Evolutionary conservation across 2,329 filamentous ascomycete species (phyloP), one percentile per base, ranked within the genome.

Genomic region (Colletotrichum sp.): DNA sequence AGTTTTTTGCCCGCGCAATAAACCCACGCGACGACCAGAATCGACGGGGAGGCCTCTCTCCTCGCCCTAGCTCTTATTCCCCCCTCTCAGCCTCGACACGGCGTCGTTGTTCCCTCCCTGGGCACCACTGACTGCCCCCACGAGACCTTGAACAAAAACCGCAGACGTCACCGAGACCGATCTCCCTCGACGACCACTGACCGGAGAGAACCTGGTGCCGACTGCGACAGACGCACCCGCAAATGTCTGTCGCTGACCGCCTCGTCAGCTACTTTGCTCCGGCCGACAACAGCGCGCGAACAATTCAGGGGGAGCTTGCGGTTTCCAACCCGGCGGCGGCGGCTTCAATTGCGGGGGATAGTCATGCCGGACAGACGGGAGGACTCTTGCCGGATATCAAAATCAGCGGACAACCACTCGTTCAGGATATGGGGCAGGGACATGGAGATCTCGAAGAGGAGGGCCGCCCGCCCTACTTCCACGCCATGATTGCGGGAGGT

Each of bases 401-500:
- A 75, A 76, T 72, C 71, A 76, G 71, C 55, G 72, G 66, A 68
- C 65, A 74, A 21, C 36, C 68, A 8, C 21, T 76, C 30, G 55
- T 61, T 43, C 60, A 72, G 71, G 76, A 71, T 30, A 78, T 78
- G 77, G 60, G 65, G 28, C 52, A 36, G 6, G 58, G 76, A 48
- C 78, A 82, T 77, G 81, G 83, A 58, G 82, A 86, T 80, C 81
- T 86, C 72, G 85, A 86, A 79, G 79, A 83, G 77, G 86, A 88
- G 79, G 85, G 82, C 73, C 85, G 86, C 66, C 86, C 86, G 78
- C 86, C 86, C 67, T 88, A 87, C 78, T 79, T 85, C 72, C 86
- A 88, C 79, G 93, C 94, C 83, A 99, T 99, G 96, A 90, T 99
- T 82, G 97, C 97, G 38, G 97, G 97, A 82, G 97, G 96, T 76